Percentiles rank a stretch among this genome's conserved stretches.
Evolutionary conservation across 2,329 filamentous ascomycete species (phyloP).

Genomic region (Colletotrichum echinochloae): DNA sequence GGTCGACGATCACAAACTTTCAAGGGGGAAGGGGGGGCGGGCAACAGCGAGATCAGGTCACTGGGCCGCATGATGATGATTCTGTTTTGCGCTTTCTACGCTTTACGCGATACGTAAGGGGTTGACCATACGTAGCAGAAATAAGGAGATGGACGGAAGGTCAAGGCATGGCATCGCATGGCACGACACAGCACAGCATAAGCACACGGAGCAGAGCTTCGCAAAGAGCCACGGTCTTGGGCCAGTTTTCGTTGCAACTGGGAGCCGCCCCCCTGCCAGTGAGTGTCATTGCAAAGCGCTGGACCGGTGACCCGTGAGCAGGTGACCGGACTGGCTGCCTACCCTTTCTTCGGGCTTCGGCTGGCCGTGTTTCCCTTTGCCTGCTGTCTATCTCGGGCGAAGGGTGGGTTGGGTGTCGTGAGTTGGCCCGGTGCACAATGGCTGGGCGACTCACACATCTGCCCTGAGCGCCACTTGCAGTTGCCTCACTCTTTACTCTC

Average conservation of each 20-base stretch:
- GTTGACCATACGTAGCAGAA: too few species aligned
- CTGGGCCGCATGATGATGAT: neutral
- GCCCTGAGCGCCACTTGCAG: slow-evolving; percentile 31
- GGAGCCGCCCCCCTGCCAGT: neutral
- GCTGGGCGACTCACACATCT: slow-evolving; percentile 19
- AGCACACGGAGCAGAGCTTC: slow-evolving; percentile 2
- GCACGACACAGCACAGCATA: neutral
- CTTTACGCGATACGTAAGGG: too few species aligned
- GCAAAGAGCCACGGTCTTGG: neutral
- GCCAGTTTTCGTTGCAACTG: neutral
- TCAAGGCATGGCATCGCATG: neutral
- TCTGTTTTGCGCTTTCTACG: slow-evolving; percentile 8
- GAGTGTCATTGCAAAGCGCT: slow-evolving; percentile 20
- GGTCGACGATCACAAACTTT: neutral
- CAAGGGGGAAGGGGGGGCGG: neutral
- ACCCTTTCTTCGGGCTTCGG: neutral
- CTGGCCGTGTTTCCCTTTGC: neutral
- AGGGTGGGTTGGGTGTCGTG: neutral
- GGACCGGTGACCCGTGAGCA: slow-evolving; percentile 19
- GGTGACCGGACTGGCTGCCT: slow-evolving; percentile 23
- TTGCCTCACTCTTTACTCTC: neutral
- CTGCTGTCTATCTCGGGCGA: neutral
- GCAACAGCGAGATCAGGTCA: neutral
- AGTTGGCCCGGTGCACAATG: slow-evolving; percentile 9
- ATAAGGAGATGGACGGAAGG: slow-evolving; percentile 2